Conservation (phyloP, 495 filamentous ascomycete species). For the Parathielavia hyrcaniae region DNA sequence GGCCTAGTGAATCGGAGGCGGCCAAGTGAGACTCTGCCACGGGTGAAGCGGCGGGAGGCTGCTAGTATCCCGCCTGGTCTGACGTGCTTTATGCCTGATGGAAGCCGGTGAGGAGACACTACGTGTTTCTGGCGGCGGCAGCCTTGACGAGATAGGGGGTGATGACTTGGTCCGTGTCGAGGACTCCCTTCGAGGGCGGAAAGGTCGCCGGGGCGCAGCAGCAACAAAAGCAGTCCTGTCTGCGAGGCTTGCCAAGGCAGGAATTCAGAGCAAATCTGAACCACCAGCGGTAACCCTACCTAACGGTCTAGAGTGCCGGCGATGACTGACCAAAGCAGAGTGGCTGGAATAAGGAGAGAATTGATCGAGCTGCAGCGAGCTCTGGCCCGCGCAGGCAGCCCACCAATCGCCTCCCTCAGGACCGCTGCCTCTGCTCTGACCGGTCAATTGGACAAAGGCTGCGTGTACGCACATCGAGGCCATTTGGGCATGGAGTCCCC, state of each 20-base stretch:
- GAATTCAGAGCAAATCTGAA: neutral
- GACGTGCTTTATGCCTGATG: slow-evolving; percentile 17
- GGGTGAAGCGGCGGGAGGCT: neutral
- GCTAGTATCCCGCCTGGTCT: slow-evolving; percentile 1
- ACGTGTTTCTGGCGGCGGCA: slow-evolving; percentile 11
- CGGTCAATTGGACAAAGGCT: slow-evolving; percentile 17
- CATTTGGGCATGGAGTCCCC: slow-evolving; percentile 1
- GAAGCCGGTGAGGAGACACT: slow-evolving; percentile 15
- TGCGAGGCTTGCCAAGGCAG: slow-evolving; percentile 15
- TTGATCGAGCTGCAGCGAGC: slow-evolving; percentile 15
- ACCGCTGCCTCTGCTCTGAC: slow-evolving; percentile 12
- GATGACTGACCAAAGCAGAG: neutral
- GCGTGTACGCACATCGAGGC: neutral
- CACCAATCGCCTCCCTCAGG: slow-evolving; percentile 25
- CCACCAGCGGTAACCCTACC: neutral
- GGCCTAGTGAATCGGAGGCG: slow-evolving; percentile 1
- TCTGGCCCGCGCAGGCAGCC: slow-evolving; percentile 18
- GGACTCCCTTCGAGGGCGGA: slow-evolving; percentile 12
- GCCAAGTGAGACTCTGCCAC: neutral
- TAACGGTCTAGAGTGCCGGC: slow-evolving; percentile 1
- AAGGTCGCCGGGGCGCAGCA: slow-evolving; percentile 4
- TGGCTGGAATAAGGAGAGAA: neutral
- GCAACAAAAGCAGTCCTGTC: slow-evolving; percentile 6
- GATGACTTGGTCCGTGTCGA: slow-evolving; percentile 6
- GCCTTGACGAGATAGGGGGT: slow-evolving; percentile 15